Evolutionary conservation across 2,329 filamentous ascomycete genomes (phyloP), one percentile per base, ranked within the genome.

Genomic region (Trichoderma lentiforme): DNA sequence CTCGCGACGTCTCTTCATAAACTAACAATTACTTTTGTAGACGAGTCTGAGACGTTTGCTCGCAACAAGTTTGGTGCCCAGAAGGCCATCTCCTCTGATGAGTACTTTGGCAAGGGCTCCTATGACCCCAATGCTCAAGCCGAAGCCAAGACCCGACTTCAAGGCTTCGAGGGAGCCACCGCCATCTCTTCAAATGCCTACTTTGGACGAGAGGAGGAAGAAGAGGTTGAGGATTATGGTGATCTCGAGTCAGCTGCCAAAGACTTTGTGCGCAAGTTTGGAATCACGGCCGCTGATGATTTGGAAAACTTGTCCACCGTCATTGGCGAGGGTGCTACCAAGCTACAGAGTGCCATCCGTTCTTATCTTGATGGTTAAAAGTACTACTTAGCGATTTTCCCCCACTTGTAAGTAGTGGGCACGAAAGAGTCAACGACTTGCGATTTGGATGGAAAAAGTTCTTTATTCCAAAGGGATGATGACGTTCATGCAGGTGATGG

Each of bases 141-240:
- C 66, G 95, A 98, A 84, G 95, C 96, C 77, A 97, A 97, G 85
- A 86, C 87, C 28, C 90, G 96, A 53, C 88, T 99, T 69, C 91
- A 94, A 84, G 93, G 94, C 61, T 99, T 99, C 79, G 95, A 98
- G 82, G 94, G 96, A 58, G 95, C 96, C 12, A 91, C 91, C 1
- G 85, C 94, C 75, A 99, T 99, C 81, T 98, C 95, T 7, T 97
- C 93, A 72, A 99, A 98, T 82, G 94, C 94, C 70, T 99, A 98
- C 87, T 99, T 99, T 81, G 96, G 96, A 73, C 92, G 95, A 66
- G 92, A 94, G 3, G 96, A 99, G 79, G 92, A 95, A 28, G 93
- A 97, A 76, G 84, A 88, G 36, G 86, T 86, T 71, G 93, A 95
- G 74, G 93, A 93, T 57, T 98, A 97, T 75, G 94, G 95, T 61